A percentile compares a stretch with the other conserved stretches of the same genome.
Evolutionary conservation across 2,329 filamentous ascomycete species (phyloP).

Genomic region (Aspergillus ustus): DNA sequence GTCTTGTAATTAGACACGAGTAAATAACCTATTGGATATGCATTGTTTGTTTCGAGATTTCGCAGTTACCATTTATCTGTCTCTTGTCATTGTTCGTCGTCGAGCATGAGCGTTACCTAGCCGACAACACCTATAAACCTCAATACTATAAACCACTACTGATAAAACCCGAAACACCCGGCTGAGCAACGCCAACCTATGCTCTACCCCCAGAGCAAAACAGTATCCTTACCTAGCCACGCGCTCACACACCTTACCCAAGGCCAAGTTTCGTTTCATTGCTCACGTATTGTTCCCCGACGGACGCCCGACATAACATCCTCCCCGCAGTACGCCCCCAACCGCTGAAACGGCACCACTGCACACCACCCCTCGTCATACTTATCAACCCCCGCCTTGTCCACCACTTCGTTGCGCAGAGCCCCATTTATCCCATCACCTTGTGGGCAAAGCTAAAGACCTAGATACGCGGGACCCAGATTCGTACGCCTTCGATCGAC

Average conservation of each 20-base stretch:
- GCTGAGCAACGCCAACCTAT: background rate
- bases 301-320: background rate
- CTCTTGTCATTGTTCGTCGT: background rate
- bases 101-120: background rate
- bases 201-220: background rate
- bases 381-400: background rate
- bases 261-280: background rate
- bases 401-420: background rate
- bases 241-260: background rate
- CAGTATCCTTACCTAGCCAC: background rate
- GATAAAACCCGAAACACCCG: background rate
- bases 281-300: background rate
- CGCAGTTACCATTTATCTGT: background rate
- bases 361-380: background rate
- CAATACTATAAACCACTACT: background rate
- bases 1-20: slow-evolving; percentile 19
- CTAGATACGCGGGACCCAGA: background rate
- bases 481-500: background rate
- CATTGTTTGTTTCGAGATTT: background rate
- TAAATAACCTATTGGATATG: background rate
- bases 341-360: background rate
- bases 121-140: background rate
- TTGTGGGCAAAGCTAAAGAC: background rate
- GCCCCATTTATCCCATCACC: background rate
- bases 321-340: background rate